These are phyloP conservation scores for Epichloe amarillans DNA, from an alignment of 2,329 filamentous ascomycete species.

Conservation along the genomic window DNA sequence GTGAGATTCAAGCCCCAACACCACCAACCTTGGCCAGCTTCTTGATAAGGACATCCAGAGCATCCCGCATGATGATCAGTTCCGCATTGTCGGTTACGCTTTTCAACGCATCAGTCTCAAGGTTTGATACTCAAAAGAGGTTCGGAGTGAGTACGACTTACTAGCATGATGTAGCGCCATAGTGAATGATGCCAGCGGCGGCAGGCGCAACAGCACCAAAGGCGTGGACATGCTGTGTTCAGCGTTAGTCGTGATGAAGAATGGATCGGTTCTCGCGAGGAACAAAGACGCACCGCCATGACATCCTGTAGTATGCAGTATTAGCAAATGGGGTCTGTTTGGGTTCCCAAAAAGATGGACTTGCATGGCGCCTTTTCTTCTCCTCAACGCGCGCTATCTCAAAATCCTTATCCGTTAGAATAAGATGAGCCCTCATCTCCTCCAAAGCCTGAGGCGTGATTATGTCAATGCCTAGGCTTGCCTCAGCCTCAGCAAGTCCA, in stretches of 20 bases:
- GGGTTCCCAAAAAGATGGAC: background rate
- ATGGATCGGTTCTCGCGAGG: background rate
- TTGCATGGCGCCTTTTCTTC: conserved; percentile 48
- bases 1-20: too few species aligned
- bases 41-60: conserved; percentile 59
- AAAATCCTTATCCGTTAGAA: conserved; percentile 68
- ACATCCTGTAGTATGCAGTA: conserved; percentile 24
- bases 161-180: conserved; percentile 27
- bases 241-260: conserved; percentile 13
- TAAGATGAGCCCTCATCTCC: conserved; percentile 61
- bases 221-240: conserved; percentile 49
- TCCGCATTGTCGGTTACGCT: conserved; percentile 62
- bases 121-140: too few species aligned
- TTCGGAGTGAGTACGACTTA: too few species aligned
- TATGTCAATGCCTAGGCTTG: conserved; percentile 58
- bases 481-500: conserved; percentile 68
- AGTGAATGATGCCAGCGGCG: conserved; percentile 74
- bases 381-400: conserved; percentile 63
- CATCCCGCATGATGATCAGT: conserved; percentile 51
- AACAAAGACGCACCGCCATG: conserved; percentile 37
- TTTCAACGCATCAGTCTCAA: too few species aligned
- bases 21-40: conserved; percentile 58
- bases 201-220: conserved; percentile 62
- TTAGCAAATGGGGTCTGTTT: conserved; percentile 4
- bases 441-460: conserved; percentile 64